These are phyloP conservation scores for Fonsecaea pedrosoi DNA, from an alignment of 2,329 filamentous ascomycete species.

Conservation along the genomic window DNA sequence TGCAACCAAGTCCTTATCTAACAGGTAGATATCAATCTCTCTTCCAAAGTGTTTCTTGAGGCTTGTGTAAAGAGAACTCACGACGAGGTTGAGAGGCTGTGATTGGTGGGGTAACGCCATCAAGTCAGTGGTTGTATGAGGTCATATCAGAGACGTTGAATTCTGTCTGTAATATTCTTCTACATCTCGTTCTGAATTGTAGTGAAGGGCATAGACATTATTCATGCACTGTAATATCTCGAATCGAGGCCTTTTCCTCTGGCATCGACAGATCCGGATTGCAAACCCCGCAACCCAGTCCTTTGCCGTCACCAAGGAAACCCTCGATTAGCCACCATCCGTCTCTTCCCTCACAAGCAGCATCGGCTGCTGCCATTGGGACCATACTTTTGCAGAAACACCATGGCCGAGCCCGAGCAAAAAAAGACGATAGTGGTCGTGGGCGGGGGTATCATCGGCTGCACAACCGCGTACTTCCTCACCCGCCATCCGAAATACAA, in stretches of 20 bases:
- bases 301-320: background rate
- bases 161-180: background rate
- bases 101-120: background rate
- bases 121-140: background rate
- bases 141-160: background rate
- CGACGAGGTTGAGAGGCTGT: background rate
- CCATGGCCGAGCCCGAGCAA: conserved; percentile 22
- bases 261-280: background rate
- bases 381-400: background rate
- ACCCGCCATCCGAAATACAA: conserved; percentile 85
- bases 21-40: too few species aligned
- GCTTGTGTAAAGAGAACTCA: too few species aligned
- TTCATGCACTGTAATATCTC: background rate
- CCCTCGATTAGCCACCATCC: background rate
- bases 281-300: background rate
- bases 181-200: background rate
- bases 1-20: too few species aligned
- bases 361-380: background rate
- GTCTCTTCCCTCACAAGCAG: background rate
- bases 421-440: conserved; percentile 43
- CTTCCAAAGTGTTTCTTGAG: too few species aligned
- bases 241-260: background rate
- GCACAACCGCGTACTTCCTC: conserved; percentile 88
- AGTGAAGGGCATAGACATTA: background rate
- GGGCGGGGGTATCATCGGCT: conserved; percentile 91